Conservation (phyloP, 2,329 filamentous ascomycete species). For the Pestalotiopsis sp. region DNA sequence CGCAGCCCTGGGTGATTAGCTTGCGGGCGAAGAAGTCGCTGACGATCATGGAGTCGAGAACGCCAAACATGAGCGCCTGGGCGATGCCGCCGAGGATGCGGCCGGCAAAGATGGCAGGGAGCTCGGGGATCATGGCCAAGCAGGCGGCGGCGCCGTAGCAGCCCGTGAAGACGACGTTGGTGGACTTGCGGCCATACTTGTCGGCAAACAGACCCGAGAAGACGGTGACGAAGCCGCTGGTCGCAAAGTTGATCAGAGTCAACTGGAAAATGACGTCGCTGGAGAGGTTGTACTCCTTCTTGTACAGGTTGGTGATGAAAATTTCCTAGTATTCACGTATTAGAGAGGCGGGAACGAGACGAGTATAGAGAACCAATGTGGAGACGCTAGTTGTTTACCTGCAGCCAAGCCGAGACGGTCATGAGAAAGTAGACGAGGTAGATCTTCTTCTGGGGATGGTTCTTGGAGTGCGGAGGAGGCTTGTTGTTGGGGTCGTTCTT, state of each 20-base stretch:
- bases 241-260: slow-evolving; percentile 50
- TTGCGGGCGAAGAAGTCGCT: slow-evolving; percentile 52
- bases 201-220: slow-evolving; percentile 42
- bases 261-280: slow-evolving; percentile 33
- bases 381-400: slow-evolving; percentile 29
- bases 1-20: slow-evolving; percentile 40
- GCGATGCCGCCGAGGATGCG: slow-evolving; percentile 57
- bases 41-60: slow-evolving; percentile 65
- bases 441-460: slow-evolving; percentile 41
- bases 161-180: slow-evolving; percentile 56
- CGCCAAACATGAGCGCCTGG: slow-evolving; percentile 59
- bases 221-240: slow-evolving; percentile 47
- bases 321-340: slow-evolving; percentile 6
- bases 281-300: slow-evolving; percentile 28
- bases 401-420: slow-evolving; percentile 48
- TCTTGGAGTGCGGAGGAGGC: slow-evolving; percentile 25
- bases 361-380: not conserved
- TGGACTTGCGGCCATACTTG: slow-evolving; percentile 49
- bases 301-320: slow-evolving; percentile 27
- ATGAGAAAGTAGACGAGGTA: slow-evolving; percentile 46
- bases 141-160: slow-evolving; percentile 55
- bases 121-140: slow-evolving; percentile 46
- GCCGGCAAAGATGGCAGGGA: slow-evolving; percentile 52
- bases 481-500: slow-evolving; percentile 19
- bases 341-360: not conserved